A percentile compares a stretch with the other conserved stretches of the same genome.
phyloP scores from a whole-genome alignment of 257 asterid species.

The Knoxia roxburghii region DNA sequence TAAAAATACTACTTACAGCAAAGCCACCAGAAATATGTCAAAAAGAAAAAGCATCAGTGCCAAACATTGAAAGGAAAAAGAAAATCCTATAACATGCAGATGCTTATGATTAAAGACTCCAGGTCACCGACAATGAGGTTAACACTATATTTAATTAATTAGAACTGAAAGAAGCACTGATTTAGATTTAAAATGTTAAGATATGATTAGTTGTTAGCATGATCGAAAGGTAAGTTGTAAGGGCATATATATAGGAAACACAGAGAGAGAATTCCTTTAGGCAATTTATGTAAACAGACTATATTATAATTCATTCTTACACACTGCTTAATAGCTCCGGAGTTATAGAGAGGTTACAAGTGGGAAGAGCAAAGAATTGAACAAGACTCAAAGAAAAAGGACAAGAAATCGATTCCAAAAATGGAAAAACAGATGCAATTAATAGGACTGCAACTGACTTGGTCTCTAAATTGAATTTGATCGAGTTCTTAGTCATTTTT shows the following conservation, averaged over 20 bases:
- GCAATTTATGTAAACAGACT: not conserved
- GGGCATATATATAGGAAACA: not conserved
- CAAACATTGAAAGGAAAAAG: not conserved
- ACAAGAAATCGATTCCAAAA: not conserved
- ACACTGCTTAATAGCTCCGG: too few relatives aligned
- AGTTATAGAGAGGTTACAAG: not conserved
- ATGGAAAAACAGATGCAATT: not conserved
- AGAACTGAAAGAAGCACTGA: not conserved
- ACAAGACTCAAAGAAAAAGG: not conserved
- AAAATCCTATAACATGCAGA: not conserved
- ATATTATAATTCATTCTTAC: too few relatives aligned
- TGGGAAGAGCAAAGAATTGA: not conserved
- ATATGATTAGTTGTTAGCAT: not conserved
- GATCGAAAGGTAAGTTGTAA: not conserved
- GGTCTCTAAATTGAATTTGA: not conserved
- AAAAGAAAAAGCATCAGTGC: not conserved
- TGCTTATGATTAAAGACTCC: not conserved
- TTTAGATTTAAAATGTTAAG: not conserved
- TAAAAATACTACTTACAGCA: constrained; percentile 14
- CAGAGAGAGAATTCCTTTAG: not conserved
- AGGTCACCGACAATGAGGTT: not conserved
- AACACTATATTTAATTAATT: not conserved
- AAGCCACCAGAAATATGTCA: not conserved
- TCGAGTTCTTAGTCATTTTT: not conserved
- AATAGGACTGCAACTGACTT: not conserved